These are phyloP conservation scores for Tritrichomonas foetus DNA, from an alignment of 208 protist species.

Conservation along the genomic window DNA sequence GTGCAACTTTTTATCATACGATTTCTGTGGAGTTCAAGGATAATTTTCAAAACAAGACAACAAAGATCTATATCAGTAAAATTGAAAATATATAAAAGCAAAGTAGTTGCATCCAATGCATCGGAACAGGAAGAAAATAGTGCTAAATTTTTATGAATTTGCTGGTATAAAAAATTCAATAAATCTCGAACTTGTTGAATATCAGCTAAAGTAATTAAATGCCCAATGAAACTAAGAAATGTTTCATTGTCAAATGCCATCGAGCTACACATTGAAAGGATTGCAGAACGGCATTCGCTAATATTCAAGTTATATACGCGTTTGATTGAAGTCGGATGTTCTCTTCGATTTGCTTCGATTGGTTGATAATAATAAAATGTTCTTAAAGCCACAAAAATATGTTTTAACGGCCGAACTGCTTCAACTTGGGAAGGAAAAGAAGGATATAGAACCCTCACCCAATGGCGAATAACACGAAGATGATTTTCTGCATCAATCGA, in stretches of 20 bases:
- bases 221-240: neutral
- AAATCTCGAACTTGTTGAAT: neutral
- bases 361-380: neutral
- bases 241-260: neutral
- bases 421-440: neutral
- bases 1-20: neutral
- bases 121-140: too few relatives aligned
- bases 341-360: neutral
- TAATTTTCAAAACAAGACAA: neutral
- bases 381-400: neutral
- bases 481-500: neutral
- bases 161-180: too few relatives aligned
- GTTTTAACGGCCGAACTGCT: neutral
- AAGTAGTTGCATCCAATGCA: too few relatives aligned
- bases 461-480: neutral
- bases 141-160: too few relatives aligned
- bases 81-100: neutral
- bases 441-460: neutral
- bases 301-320: neutral
- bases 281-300: too few relatives aligned
- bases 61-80: neutral
- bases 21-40: neutral
- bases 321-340: neutral
- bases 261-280: neutral
- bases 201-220: neutral